Conservation (phyloP, 257 asterid species). For the Agastache rugosa region DNA sequence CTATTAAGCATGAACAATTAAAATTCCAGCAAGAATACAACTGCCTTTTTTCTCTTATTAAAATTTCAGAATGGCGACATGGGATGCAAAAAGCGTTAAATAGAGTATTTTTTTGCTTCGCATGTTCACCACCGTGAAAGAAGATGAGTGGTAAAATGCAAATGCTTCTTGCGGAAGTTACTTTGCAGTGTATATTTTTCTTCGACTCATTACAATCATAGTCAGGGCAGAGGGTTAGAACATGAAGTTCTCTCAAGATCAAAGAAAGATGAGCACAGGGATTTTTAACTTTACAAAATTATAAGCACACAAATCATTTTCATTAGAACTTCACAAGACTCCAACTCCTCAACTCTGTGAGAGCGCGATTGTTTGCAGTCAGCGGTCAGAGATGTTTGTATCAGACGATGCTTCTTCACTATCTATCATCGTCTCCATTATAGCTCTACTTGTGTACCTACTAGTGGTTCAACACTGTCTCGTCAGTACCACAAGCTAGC, state of each 20-base stretch:
- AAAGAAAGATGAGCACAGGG: not conserved
- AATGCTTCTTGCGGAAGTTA: not conserved
- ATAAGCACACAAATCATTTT: not conserved
- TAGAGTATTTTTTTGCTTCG: not conserved
- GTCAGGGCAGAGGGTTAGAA: not conserved
- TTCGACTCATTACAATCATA: not conserved
- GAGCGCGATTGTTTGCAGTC: conserved; percentile 15
- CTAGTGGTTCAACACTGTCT: conserved; percentile 35
- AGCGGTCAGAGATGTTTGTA: conserved; percentile 29
- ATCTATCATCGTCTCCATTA: conserved; percentile 40
- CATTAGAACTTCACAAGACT: not conserved
- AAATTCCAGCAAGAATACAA: not conserved
- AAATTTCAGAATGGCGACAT: too few species aligned
- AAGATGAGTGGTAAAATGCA: not conserved
- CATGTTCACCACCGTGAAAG: not conserved
- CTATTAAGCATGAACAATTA: not conserved
- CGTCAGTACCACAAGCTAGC: not conserved
- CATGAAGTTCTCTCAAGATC: not conserved
- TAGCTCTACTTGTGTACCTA: conserved; percentile 53
- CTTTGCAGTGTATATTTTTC: not conserved
- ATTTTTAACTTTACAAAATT: not conserved
- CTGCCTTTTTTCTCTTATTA: not conserved
- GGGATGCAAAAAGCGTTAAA: too few species aligned
- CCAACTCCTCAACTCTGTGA: not conserved
- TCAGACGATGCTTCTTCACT: conserved; percentile 42